Conservation (phyloP, 345 rosid genomes). For the Linum usitatissimum region DNA sequence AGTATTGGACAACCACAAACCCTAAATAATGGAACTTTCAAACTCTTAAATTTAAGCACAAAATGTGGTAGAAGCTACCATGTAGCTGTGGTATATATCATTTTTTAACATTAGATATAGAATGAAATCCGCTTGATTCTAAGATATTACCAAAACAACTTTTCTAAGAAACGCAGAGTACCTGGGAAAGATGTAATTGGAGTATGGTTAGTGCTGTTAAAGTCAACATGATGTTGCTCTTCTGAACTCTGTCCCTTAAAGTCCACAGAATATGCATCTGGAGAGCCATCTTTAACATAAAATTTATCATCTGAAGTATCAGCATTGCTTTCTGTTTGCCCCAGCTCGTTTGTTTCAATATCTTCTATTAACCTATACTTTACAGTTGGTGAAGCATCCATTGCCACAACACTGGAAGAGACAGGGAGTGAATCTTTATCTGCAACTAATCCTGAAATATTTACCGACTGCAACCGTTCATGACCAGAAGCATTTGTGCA, state of each 20-base stretch:
- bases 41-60: too few species aligned
- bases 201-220: neutral
- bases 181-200: neutral
- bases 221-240: neutral
- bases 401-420: neutral
- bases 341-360: neutral
- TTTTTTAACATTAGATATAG: neutral
- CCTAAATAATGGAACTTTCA: too few species aligned
- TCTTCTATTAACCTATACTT: neutral
- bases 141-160: neutral
- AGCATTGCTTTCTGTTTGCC: neutral
- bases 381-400: neutral
- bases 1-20: too few species aligned
- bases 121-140: neutral
- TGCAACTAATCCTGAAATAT: neutral
- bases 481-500: neutral
- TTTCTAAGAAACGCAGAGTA: neutral
- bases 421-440: neutral
- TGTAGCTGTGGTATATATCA: too few species aligned
- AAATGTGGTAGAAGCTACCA: too few species aligned
- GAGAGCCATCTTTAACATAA: neutral
- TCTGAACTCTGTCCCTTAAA: neutral
- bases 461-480: neutral
- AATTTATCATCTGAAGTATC: constrained; percentile 5
- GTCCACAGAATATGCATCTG: neutral